A percentile compares a stretch with the other conserved stretches of the same genome.
Conservation (phyloP, 495 filamentous ascomycete species). For the Neurospora terricola region DNA sequence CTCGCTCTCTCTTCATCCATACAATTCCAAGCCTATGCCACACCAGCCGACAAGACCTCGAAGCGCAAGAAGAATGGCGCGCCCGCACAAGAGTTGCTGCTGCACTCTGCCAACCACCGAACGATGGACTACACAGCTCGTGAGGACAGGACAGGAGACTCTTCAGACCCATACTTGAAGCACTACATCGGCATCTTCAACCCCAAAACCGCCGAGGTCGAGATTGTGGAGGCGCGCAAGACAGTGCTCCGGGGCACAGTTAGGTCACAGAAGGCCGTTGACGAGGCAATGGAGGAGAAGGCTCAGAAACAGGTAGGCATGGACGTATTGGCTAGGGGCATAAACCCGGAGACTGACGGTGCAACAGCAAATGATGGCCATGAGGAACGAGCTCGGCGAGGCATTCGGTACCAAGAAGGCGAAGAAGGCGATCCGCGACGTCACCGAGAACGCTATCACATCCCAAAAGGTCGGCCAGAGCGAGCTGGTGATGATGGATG, state of each 20-base stretch:
- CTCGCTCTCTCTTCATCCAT: constrained; percentile 46
- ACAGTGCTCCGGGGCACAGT: constrained; percentile 59
- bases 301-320: constrained; percentile 28
- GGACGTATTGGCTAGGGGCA: not conserved
- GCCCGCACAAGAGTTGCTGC: constrained; percentile 48
- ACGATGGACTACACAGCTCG: constrained; percentile 73
- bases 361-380: constrained; percentile 33
- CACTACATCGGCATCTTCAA: constrained; percentile 87
- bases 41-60: constrained; percentile 33
- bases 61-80: constrained; percentile 35
- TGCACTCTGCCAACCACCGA: constrained; percentile 68
- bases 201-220: constrained; percentile 56
- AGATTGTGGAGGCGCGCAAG: constrained; percentile 67
- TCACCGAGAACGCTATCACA: constrained; percentile 69
- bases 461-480: constrained; percentile 41
- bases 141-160: constrained; percentile 51
- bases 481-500: constrained; percentile 51
- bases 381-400: constrained; percentile 64
- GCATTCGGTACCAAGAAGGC: constrained; percentile 93
- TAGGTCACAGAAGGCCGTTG: constrained; percentile 37
- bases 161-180: constrained; percentile 51
- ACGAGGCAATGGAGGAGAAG: constrained; percentile 29
- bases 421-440: constrained; percentile 67
- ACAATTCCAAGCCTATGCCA: constrained; percentile 54
- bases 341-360: not conserved